These are phyloP conservation scores for Hippophae tibetana DNA, from an alignment of 306 rosid genomes.

Conservation along the genomic window DNA sequence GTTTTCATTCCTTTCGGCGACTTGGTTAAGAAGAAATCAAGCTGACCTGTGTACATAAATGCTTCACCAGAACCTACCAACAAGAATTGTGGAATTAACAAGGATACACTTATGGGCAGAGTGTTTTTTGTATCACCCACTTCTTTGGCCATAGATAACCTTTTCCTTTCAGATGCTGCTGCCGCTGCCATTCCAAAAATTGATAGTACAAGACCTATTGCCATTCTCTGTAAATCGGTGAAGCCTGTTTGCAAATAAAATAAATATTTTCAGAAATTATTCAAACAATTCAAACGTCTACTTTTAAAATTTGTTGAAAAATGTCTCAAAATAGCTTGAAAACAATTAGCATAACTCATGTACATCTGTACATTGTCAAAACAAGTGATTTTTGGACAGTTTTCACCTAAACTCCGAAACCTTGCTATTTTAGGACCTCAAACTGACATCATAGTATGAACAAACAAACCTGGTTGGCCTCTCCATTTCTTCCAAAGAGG, in stretches of 20 bases:
- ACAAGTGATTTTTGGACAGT: too few relatives aligned
- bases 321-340: too few relatives aligned
- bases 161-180: slow-evolving; percentile 44
- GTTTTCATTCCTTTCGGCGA: slow-evolving; percentile 95
- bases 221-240: slow-evolving; percentile 66
- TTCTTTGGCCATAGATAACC: slow-evolving; percentile 51
- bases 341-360: too few relatives aligned
- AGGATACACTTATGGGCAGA: slow-evolving; percentile 64
- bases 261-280: not conserved
- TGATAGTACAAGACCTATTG: slow-evolving; percentile 63
- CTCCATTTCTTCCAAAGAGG: slow-evolving; percentile 70
- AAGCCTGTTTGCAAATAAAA: slow-evolving; percentile 43
- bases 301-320: too few relatives aligned
- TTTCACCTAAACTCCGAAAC: too few relatives aligned
- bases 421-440: too few relatives aligned
- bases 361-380: too few relatives aligned
- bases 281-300: not conserved
- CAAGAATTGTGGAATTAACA: slow-evolving; percentile 74
- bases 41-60: slow-evolving; percentile 94
- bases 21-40: slow-evolving; percentile 84
- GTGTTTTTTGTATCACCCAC: slow-evolving; percentile 18
- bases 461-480: slow-evolving; percentile 64
- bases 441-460: not conserved
- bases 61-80: slow-evolving; percentile 91
- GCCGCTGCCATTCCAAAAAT: slow-evolving; percentile 67